Evolutionary conservation across 192 early-diverging fungal species (phyloP), one percentile per base, ranked within the genome.

Genomic region (Pilobolus umbonatus): DNA sequence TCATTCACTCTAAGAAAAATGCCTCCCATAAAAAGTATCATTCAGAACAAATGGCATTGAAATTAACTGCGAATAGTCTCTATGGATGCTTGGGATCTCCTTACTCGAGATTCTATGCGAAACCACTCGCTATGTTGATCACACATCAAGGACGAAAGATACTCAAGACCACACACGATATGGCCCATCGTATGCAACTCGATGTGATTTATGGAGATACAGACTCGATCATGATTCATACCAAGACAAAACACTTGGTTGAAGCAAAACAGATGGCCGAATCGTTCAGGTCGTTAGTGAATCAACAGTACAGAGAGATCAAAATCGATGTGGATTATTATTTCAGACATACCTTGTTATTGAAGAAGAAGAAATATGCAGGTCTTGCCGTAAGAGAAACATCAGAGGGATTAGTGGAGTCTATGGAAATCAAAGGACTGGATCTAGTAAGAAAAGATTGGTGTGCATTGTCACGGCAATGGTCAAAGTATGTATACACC

Each of bases 291-390:
- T 79, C 83, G 53, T 77, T 78, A 28, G 89, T 95, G 49, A 99
- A 99, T 71, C 83, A 90, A 40, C 80, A 85, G 43, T 99, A 99
- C 79, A 82, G 81, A 15, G 65, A 95, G 45, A 71, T 99, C 11
- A 95, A 99, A 73, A 91, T 99, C 28, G 97, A 95, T 42, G 90
- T 97, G 52, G 97, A 99, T 73, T 94, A 91, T 1, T 81, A 92
- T 56, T 97, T 88, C 69, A 75, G 86, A 63, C 82, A 89, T 28
- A 85, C 98, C 77, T 69, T 99, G 19, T 67, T 99, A 50, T 75
- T 99, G 21, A 94, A 93, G 59, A 99, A 99, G 74, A 99, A 99
- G 62, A 99, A 99, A 65, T 99, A 99, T 74, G 97, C 97, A 0
- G 95, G 91, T 0, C 65, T 98, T 5, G 61, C 76, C 31, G 70